Conservation (phyloP, 2,329 filamentous ascomycete species). For the Acrodontium crateriforme region DNA sequence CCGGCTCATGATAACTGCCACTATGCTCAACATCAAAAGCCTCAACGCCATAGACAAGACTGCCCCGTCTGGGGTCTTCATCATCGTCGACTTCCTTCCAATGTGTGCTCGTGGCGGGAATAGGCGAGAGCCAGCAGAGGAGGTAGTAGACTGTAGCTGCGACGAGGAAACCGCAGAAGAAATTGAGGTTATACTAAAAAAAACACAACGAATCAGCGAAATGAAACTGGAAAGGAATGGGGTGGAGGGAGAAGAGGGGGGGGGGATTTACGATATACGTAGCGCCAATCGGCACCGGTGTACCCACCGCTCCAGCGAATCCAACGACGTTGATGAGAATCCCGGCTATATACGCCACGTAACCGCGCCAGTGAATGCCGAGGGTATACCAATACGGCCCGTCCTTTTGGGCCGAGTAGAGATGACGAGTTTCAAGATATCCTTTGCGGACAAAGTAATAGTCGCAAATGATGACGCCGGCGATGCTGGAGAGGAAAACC, state of each 20-base stretch:
- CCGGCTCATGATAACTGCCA: too few species aligned
- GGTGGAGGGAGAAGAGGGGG: too few species aligned
- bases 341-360: conserved; percentile 66
- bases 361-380: conserved; percentile 73
- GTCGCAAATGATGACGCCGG: conserved; percentile 77
- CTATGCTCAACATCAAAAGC: too few species aligned
- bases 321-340: conserved; percentile 87
- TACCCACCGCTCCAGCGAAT: conserved; percentile 69
- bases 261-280: conserved; percentile 46
- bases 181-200: conserved; percentile 63
- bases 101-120: conserved; percentile 57
- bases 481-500: conserved; percentile 86
- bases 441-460: conserved; percentile 79
- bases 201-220: not conserved
- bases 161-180: conserved; percentile 71
- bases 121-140: conserved; percentile 54
- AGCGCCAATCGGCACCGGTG: conserved; percentile 59
- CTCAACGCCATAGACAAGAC: conserved; percentile 18
- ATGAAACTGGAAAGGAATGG: not conserved
- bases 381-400: conserved; percentile 61
- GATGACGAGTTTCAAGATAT: conserved; percentile 61
- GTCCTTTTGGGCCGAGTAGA: conserved; percentile 57
- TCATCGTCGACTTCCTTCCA: conserved; percentile 68
- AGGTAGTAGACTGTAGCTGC: conserved; percentile 52
- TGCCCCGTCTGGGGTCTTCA: conserved; percentile 12